phyloP scores from a whole-genome alignment of 2,329 filamentous ascomycete genomes.

The Diaporthe destruens region DNA sequence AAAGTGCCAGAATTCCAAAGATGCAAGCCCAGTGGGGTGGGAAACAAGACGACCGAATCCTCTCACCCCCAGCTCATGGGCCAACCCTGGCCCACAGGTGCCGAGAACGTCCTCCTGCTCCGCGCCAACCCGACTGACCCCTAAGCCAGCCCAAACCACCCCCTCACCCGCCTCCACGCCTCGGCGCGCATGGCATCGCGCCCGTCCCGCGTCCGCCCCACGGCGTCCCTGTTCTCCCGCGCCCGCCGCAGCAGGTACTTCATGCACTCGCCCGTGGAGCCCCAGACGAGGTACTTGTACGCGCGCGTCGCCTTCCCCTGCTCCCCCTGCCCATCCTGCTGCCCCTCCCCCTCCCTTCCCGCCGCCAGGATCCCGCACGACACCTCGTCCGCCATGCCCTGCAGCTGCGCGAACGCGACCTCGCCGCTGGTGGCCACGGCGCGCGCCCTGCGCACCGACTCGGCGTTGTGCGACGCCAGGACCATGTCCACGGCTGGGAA shows the following conservation, averaged over 20 bases:
- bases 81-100: too few relatives aligned
- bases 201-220: slow-evolving; percentile 71
- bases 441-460: slow-evolving; percentile 73
- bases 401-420: slow-evolving; percentile 80
- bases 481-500: slow-evolving; percentile 77
- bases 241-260: slow-evolving; percentile 82
- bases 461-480: slow-evolving; percentile 85
- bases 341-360: too few relatives aligned
- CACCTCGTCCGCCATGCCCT: slow-evolving; percentile 97
- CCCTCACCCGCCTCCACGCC: slow-evolving; percentile 67
- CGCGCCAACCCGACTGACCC: too few relatives aligned
- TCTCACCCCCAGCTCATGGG: too few relatives aligned
- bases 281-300: slow-evolving; percentile 79
- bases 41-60: too few relatives aligned
- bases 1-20: not conserved
- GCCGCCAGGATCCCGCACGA: slow-evolving; percentile 69
- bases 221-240: slow-evolving; percentile 80
- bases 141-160: slow-evolving; percentile 54
- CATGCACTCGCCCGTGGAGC: slow-evolving; percentile 82
- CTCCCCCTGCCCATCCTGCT: not conserved
- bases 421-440: slow-evolving; percentile 62
- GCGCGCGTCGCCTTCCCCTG: slow-evolving; percentile 50
- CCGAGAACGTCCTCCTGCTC: too few relatives aligned
- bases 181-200: slow-evolving; percentile 74
- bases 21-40: too few relatives aligned